Base-by-base conservation (phyloP, 2,329 filamentous ascomycete genomes). In the Calonectria pseudoturangicola region DNA sequence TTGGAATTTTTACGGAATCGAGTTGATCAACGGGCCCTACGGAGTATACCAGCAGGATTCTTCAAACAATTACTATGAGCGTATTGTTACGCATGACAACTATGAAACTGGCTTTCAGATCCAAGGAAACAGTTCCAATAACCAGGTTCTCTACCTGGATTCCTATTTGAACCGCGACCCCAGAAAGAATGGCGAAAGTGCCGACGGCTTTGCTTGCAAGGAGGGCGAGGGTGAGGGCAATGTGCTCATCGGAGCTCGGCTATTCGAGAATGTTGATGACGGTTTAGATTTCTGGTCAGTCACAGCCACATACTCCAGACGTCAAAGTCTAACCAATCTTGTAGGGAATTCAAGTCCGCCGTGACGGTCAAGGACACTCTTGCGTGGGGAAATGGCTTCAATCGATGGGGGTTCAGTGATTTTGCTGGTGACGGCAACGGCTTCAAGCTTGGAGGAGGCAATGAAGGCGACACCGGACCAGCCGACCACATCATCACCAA, bases 201-300 rank as follows among this genome's bases (percentile, higher is more conserved):
- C 87, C 12, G 87, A 89, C 66, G 87, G 87, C 1, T 86, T 88
- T 54, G 87, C 83, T 2, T 85, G 84, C 77, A 89, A 89, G 76
- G 83, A 86, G 54, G 87, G 87, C 8, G 81, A 79, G 1, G 87
- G 87, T 3, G 82, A 83, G 25, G 87, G 87, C 10, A 89, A 89
- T 64, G 74, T 85, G 1, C 74, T 88, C 8, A 83, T 84, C 33
- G 86, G 85, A 7, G 85, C 86, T 0, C 83, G 87, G 21, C 81
- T 88, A 0, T 89, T 86, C 86, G 84, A 89, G 66, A 89, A 89
- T 39, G 87, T 88, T 8, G 87, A 89, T 47, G 87, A 89, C 66
- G 87, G 87, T 30, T 73, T 81, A 0, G 80, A 81, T 15, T 47
- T 81, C 2, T 81, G 75, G 75, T 73, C 70, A 33, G 66, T 47